Conservation (phyloP, 208 protist species). For the Leishmania major region DNA sequence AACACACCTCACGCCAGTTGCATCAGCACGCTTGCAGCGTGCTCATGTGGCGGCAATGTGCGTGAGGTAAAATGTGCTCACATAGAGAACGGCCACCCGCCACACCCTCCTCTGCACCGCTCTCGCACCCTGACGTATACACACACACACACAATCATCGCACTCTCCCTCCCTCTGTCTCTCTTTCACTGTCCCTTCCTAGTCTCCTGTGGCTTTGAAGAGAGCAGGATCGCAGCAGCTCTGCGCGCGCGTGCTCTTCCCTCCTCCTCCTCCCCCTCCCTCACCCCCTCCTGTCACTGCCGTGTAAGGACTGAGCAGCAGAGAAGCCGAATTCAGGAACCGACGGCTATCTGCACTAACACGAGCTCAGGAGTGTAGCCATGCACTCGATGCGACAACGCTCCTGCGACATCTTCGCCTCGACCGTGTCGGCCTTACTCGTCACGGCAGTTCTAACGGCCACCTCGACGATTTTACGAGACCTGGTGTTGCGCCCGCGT, state of each 20-base stretch:
- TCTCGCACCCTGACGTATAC: too few relatives aligned
- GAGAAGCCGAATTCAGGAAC: not conserved
- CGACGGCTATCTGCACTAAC: not conserved
- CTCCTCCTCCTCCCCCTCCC: not conserved
- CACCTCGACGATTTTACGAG: constrained; percentile 38
- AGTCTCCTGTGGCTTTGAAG: too few relatives aligned
- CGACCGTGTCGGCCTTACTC: constrained; percentile 35
- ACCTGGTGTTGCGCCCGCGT: constrained; percentile 15
- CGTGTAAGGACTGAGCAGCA: not conserved
- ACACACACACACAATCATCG: not conserved
- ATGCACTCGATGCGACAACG: constrained; percentile 64
- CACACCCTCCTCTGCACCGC: too few relatives aligned
- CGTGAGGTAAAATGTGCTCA: not conserved
- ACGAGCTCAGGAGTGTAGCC: not conserved
- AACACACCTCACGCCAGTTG: not conserved
- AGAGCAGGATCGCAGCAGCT: too few relatives aligned
- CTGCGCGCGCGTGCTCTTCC: too few relatives aligned
- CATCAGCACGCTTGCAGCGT: not conserved
- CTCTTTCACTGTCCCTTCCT: not conserved
- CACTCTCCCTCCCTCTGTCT: not conserved
- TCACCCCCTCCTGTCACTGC: not conserved
- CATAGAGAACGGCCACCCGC: not conserved
- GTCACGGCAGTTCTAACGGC: constrained; percentile 39
- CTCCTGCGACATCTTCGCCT: constrained; percentile 40
- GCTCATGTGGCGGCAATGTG: not conserved